Evolutionary conservation across 2,329 filamentous ascomycete species (phyloP), one percentile per base, ranked within the genome.

Genomic region (Cercospora sojina): DNA sequence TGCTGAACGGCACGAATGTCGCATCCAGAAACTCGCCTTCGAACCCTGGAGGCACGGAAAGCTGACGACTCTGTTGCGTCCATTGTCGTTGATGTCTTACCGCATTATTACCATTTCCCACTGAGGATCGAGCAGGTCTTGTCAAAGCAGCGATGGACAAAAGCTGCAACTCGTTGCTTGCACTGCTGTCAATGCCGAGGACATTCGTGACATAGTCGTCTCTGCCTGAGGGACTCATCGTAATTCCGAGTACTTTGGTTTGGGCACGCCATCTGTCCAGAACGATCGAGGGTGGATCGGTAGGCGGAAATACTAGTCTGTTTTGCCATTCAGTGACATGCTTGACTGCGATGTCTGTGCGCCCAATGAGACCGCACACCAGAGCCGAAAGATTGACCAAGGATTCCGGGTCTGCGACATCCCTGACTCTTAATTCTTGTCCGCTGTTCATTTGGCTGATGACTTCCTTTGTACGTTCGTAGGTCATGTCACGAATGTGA

Each of bases 281-380:
- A 9, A 16, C 41, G 4, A 62, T 35, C 35, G 57, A 43, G 57
- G 55, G 29, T 51, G 51, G 25, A 66, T 58, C 12, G 18, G 59
- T 63, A 12, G 73, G 74, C 16, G 64, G 60, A 12, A 67, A 61
- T 1, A 77, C 69, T 69, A 76, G 71, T 23, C 68, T 73, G 49
- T 79, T 77, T 61, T 83, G 80, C 80, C 80, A 82, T n/a, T 70
- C 71, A 8, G 78, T 79, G 38, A 82, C 80, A 49, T 78, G 77
- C 51, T 75, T 75, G 29, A 82, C 47, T 1, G 67, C 67, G 2
- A 65, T 27, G 10, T 71, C 64, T 5, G 73, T 67, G 56, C 69
- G 67, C 3, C 69, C 74, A 25, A 69, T 62, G 1, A 76, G 67
- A n/a, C 67, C 66, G 29, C 69, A 71, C 2, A 71, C 65, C 16